Evolutionary conservation across 768 basidiomycete genomes (phyloP).

Genomic region (Hygrocybe punicea): DNA sequence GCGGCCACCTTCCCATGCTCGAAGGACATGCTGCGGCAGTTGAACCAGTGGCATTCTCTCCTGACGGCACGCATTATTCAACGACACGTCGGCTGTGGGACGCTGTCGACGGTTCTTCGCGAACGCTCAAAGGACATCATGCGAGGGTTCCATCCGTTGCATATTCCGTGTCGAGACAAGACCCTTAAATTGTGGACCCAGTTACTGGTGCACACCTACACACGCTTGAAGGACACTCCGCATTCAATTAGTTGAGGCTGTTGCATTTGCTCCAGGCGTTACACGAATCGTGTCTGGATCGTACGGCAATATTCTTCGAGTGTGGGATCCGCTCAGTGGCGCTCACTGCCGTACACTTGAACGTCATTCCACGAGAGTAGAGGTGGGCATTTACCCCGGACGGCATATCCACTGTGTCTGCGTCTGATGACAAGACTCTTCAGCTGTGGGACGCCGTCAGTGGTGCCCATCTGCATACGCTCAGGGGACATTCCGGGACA

Average conservation of each 20-base stretch:
- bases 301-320: conserved; percentile 9
- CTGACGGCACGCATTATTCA: background rate
- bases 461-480: background rate
- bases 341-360: background rate
- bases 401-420: background rate
- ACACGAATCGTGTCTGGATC: conserved; percentile 20
- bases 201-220: background rate
- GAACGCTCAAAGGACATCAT: background rate
- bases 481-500: background rate
- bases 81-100: background rate
- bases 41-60: background rate
- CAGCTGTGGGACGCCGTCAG: conserved; percentile 4
- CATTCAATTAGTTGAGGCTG: conserved; percentile 15
- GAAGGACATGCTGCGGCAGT: background rate
- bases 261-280: conserved; percentile 26
- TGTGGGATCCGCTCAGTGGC: conserved; percentile 18
- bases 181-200: background rate
- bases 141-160: conserved; percentile 6
- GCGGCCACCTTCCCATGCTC: background rate
- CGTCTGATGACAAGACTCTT: background rate
- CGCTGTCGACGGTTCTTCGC: background rate
- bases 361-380: background rate
- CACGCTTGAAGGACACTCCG: background rate
- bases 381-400: too few species aligned
- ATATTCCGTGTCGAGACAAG: conserved; percentile 14